Evolutionary conservation across 805 yeast genomes (phyloP).

Genomic region (Wickerhamomyces bisporus): DNA sequence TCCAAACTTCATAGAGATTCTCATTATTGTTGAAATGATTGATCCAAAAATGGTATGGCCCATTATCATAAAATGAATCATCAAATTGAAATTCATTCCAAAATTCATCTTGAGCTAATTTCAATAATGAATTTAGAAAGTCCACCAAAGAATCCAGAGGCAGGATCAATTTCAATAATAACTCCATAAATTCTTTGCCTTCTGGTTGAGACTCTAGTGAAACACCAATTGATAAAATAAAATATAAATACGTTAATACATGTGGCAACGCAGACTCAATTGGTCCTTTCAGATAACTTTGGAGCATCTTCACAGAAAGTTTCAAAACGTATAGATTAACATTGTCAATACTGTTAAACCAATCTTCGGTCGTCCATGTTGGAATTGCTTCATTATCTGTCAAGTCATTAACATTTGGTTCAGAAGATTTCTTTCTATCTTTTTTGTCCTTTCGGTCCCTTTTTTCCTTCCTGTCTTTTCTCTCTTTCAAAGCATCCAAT

Average conservation of each 20-base stretch:
- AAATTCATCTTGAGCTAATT: constrained; percentile 21
- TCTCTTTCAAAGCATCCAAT: constrained; percentile 65
- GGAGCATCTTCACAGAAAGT: constrained; percentile 61
- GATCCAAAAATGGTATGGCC: constrained; percentile 27
- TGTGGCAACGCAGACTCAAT: constrained; percentile 63
- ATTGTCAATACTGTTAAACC: constrained; percentile 53
- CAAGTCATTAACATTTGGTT: constrained; percentile 4
- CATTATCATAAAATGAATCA: constrained; percentile 19
- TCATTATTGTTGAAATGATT: constrained; percentile 53
- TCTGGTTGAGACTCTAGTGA: constrained; percentile 43
- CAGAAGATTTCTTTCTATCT: no score
- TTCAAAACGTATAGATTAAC: constrained; percentile 62
- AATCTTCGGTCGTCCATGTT: constrained; percentile 25
- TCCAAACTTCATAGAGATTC: constrained; percentile 71
- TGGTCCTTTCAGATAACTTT: constrained; percentile 67
- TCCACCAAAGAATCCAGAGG: constrained; percentile 68
- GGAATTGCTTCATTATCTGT: no score
- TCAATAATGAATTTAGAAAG: constrained; percentile 55
- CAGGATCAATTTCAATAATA: constrained; percentile 48
- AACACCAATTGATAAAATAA: constrained; percentile 57
- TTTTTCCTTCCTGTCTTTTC: constrained; percentile 67
- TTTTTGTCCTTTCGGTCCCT: constrained; percentile 38
- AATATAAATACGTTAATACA: constrained; percentile 72
- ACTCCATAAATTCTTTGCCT: constrained; percentile 41
- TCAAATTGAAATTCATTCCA: constrained; percentile 13